Evolutionary conservation across 2,329 filamentous ascomycete species (phyloP), one percentile per base, ranked within the genome.

Genomic region (Incumbomyces delicatus): DNA sequence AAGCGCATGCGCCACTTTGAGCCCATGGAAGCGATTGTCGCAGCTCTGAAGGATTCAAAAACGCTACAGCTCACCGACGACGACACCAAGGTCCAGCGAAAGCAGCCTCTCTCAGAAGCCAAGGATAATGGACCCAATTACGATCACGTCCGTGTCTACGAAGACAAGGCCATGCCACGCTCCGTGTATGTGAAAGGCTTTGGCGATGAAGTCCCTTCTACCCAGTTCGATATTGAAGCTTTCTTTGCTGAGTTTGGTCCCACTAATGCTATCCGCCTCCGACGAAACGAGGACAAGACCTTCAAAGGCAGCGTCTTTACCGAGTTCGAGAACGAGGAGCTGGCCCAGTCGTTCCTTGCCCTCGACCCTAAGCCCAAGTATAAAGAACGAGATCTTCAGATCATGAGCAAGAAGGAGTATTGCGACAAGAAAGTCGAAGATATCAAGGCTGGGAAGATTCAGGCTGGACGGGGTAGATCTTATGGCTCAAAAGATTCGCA

Each of bases 251-350:
- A 82, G 49, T 89, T 81, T 63, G 90, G 89, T 39, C 75, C 84
- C 29, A 78, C 87, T 58, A 87, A 85, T 60, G 78, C 82, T 39
- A 82, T 98, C 52, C 89, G 90, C 61, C 83, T 98, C 53, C 87
- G 94, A 57, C 87, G 92, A 55, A 73, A 76, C 36, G 71, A 81
- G 50, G 69, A 77, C 41, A 81, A 80, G 59, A 69, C 76, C 44
- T 98, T 96, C 81, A 98, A 98, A 76, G 88, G 90, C 57, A 95
- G 87, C 56, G 87, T 95, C 49, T 96, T 95, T 62, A 87, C 95
- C 55, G 90, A 95, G 66, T 98, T 96, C 65, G 75, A 78, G 52
- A 78, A 78, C 41, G 83, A 88, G 60, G 86, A 94, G 56, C 76
- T 79, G 17, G 82, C 86, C 59, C 76, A 88, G 64, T 80, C 80